Percentiles rank a stretch among this genome's conserved stretches.
phyloP scores from a whole-genome alignment of 257 asterid species.

The Fraxinus americana region DNA sequence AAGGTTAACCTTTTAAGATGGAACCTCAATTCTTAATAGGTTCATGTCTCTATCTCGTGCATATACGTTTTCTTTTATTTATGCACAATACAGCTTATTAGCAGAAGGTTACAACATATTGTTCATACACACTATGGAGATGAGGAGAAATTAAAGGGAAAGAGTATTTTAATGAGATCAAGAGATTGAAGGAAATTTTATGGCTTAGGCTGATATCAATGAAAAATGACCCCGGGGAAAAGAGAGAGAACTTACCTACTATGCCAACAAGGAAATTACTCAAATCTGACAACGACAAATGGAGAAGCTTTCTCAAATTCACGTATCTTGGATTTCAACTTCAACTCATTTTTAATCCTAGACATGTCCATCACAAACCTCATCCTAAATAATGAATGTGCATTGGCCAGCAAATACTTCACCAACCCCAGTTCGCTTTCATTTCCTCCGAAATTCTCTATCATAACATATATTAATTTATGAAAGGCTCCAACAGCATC shows the following conservation, averaged over 20 bases:
- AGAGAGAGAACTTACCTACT: not conserved
- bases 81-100: too few species aligned
- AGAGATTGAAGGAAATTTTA: too few species aligned
- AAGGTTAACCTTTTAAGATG: too few species aligned
- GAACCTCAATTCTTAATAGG: too few species aligned
- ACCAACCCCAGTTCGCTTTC: slow-evolving; percentile 21
- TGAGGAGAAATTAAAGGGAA: too few species aligned
- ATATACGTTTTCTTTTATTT: too few species aligned
- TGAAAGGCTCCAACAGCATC: not conserved
- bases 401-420: slow-evolving; percentile 19
- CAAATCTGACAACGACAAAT: not conserved
- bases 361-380: not conserved
- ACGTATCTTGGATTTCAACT: not conserved
- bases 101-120: too few species aligned
- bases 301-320: slow-evolving; percentile 14
- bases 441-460: slow-evolving; percentile 20
- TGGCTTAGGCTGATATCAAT: too few species aligned
- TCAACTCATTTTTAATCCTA: not conserved
- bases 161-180: too few species aligned
- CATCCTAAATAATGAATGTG: not conserved
- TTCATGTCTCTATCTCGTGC: too few species aligned
- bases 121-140: too few species aligned
- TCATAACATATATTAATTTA: not conserved
- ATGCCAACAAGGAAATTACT: not conserved
- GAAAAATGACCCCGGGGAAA: too few species aligned